A percentile compares a stretch with the other conserved stretches of the same genome.
These are phyloP conservation scores for Meyerozyma sp. DNA, from an alignment of 1,139 yeast genomes.

Conservation along the genomic window DNA sequence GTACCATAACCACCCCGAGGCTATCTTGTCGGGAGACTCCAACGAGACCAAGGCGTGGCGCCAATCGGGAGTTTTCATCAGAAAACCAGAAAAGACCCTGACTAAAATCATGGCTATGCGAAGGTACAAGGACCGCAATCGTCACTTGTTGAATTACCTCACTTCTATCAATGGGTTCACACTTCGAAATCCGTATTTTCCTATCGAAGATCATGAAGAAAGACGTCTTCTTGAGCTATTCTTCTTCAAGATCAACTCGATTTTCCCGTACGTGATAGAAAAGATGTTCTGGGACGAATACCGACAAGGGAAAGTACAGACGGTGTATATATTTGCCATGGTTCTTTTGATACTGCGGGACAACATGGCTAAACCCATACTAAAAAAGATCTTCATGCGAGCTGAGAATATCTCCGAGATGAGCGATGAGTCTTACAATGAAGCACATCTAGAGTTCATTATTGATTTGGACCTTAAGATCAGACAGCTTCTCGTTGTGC, in stretches of 20 bases:
- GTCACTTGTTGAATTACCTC: conserved; percentile 16
- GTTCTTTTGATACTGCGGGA: conserved; percentile 25
- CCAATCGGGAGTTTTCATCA: conserved; percentile 24
- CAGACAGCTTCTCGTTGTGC: conserved; percentile 25
- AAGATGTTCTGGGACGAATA: conserved; percentile 25
- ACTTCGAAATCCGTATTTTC: conserved; percentile 19
- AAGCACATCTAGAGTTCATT: conserved; percentile 14
- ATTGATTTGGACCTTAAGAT: conserved; percentile 31
- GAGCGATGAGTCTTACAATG: conserved; percentile 9
- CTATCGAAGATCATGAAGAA: conserved; percentile 17
- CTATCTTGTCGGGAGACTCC: conserved; percentile 17
- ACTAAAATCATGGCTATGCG: conserved; percentile 3
- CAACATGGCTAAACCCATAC: conserved; percentile 21
- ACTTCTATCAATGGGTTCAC: conserved; percentile 29
- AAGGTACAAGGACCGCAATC: conserved; percentile 6
- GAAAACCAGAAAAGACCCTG: conserved; percentile 8
- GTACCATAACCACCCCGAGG: conserved; percentile 24
- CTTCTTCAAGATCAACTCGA: conserved; percentile 27
- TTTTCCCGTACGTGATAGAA: conserved; percentile 29
- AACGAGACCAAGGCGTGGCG: conserved; percentile 21
- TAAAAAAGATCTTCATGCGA: conserved; percentile 14
- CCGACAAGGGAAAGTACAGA: conserved; percentile 16
- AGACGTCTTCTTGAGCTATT: conserved; percentile 22
- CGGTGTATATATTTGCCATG: conserved; percentile 23
- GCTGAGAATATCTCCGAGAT: conserved; percentile 2